Conservation (phyloP, 1,284 basidiomycete genomes). For the Xerocomus amazonicus region DNA sequence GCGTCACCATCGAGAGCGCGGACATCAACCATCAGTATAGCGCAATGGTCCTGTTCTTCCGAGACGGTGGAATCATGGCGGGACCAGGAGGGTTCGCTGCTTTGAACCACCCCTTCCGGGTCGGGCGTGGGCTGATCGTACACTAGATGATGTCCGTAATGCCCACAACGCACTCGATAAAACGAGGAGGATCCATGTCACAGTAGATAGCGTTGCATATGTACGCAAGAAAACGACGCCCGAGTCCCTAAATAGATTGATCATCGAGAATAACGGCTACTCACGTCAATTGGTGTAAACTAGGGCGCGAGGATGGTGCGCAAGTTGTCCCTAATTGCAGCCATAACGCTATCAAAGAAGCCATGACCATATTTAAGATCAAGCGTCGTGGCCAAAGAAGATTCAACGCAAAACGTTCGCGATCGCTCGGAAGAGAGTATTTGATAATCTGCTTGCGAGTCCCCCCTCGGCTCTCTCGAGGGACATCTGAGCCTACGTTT, state of each 20-base stretch:
- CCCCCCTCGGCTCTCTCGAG: constrained; percentile 22
- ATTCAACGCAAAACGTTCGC: background rate
- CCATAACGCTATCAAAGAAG: constrained; percentile 32
- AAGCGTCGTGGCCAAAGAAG: constrained; percentile 30
- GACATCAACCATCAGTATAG: no score
- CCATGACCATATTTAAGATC: constrained; percentile 32
- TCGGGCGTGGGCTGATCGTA: no score
- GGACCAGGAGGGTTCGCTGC: no score
- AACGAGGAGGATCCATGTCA: no score
- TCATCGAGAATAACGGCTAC: background rate
- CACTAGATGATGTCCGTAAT: no score
- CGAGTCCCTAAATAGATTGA: constrained; percentile 9
- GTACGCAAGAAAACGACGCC: no score
- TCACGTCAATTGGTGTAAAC: constrained; percentile 37
- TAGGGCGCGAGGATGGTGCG: constrained; percentile 34
- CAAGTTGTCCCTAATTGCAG: constrained; percentile 42
- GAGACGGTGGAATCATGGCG: no score
- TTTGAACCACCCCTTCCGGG: no score
- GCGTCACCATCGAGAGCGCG: no score
- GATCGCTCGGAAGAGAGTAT: constrained; percentile 22
- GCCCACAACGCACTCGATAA: no score
- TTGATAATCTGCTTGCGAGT: constrained; percentile 23
- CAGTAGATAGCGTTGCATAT: no score
- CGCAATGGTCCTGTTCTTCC: no score
- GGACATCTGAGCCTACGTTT: background rate